These are phyloP conservation scores for Mortierella sp. DNA, from an alignment of 371 early-diverging fungal genomes.

Conservation along the genomic window DNA sequence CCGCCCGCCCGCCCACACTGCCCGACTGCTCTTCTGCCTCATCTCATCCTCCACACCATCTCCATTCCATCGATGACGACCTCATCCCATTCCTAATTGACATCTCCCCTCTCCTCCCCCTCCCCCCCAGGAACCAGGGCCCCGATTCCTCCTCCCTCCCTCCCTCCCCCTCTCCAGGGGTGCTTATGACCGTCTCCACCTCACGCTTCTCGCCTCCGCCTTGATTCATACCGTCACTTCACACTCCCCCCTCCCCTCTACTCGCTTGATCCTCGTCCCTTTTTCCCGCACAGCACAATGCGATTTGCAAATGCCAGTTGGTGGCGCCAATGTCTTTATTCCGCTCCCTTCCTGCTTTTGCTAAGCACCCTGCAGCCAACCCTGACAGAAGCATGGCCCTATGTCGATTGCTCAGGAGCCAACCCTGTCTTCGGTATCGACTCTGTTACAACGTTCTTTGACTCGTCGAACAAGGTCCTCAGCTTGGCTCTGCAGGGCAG, in stretches of 20 bases:
- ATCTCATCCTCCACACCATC: slow-evolving; percentile 4
- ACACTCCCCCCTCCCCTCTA: slow-evolving; percentile 1
- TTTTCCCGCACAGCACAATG: background rate
- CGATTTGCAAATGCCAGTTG: slow-evolving; percentile 16
- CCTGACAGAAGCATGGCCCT: slow-evolving; percentile 39
- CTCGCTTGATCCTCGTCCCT: background rate
- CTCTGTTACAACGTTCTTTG: slow-evolving; percentile 24
- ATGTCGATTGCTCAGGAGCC: slow-evolving; percentile 39
- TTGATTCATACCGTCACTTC: background rate
- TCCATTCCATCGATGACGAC: background rate
- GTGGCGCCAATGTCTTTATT: slow-evolving; percentile 18
- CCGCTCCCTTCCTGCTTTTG: slow-evolving; percentile 4
- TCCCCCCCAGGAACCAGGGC: no score
- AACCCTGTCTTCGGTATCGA: slow-evolving; percentile 22
- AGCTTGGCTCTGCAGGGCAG: slow-evolving; percentile 26
- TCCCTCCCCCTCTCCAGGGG: background rate
- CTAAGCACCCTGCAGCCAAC: slow-evolving; percentile 16
- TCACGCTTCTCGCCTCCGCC: background rate
- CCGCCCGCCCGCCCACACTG: no score
- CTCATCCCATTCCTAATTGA: background rate
- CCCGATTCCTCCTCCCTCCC: background rate
- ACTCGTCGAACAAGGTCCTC: slow-evolving; percentile 16
- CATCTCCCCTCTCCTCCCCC: background rate
- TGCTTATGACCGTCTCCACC: background rate
- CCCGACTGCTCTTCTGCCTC: background rate